Evolutionary conservation across 2,329 filamentous ascomycete species (phyloP).

Genomic region (Metarhizium brunneum): DNA sequence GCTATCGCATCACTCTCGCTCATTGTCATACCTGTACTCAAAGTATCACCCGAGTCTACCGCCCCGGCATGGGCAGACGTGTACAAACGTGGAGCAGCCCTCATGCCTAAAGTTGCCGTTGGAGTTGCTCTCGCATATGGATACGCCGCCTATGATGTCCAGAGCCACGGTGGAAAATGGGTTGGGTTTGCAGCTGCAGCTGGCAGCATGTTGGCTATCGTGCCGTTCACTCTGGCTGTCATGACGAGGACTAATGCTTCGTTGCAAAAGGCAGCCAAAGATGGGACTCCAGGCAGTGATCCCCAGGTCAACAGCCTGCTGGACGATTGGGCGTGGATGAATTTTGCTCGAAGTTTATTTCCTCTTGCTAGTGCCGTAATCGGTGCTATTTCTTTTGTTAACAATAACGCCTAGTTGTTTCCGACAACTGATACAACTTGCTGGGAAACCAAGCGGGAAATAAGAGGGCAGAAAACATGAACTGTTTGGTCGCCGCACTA

Average conservation of each 20-base stretch:
- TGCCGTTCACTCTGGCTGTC: slow-evolving; percentile 29
- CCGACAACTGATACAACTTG: not conserved
- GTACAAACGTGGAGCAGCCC: slow-evolving; percentile 24
- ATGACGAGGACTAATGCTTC: slow-evolving; percentile 28
- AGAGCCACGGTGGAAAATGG: slow-evolving; percentile 20
- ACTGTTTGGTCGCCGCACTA: too few relatives aligned
- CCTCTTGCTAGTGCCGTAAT: slow-evolving; percentile 20
- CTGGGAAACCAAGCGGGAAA: too few relatives aligned
- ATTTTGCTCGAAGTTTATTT: slow-evolving; percentile 20
- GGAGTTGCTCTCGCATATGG: slow-evolving; percentile 23
- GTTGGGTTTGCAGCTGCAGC: slow-evolving; percentile 22
- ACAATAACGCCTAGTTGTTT: slow-evolving; percentile 2
- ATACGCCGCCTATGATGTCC: slow-evolving; percentile 26
- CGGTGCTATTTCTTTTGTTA: slow-evolving; percentile 14
- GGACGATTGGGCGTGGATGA: slow-evolving; percentile 16
- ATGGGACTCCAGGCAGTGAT: slow-evolving; percentile 8
- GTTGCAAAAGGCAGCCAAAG: slow-evolving; percentile 18
- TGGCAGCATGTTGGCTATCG: slow-evolving; percentile 24
- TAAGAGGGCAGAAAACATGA: too few relatives aligned
- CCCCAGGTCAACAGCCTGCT: slow-evolving; percentile 12
- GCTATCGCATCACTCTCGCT: slow-evolving; percentile 26
- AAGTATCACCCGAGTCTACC: slow-evolving; percentile 18
- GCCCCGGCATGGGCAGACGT: slow-evolving; percentile 27
- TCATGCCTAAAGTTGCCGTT: slow-evolving; percentile 27
- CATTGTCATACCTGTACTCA: slow-evolving; percentile 22